Evolutionary conservation across 768 basidiomycete species (phyloP).

Genomic region (Candolleomyces efflorescens): DNA sequence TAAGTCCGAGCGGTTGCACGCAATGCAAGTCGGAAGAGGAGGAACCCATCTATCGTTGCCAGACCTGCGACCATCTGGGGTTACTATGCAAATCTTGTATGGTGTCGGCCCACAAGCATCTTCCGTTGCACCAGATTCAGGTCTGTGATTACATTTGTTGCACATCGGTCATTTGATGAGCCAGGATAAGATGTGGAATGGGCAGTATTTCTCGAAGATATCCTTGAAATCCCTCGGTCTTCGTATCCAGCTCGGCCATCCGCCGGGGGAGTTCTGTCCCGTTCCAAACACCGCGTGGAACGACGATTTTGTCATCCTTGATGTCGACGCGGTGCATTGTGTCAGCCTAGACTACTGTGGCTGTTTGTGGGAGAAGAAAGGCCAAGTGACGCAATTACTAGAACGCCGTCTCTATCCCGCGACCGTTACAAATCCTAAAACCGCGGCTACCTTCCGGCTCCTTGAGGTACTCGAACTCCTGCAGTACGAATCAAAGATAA

Average conservation of each 20-base stretch:
- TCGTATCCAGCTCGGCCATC: slow-evolving; percentile 23
- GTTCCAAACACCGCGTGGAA: slow-evolving; percentile 6
- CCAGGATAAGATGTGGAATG: neutral
- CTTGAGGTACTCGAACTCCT: neutral
- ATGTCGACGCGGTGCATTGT: slow-evolving; percentile 23
- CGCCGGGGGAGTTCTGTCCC: slow-evolving; percentile 9
- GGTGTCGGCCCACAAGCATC: neutral
- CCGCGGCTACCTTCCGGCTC: neutral
- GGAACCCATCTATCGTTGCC: neutral
- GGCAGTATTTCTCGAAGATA: slow-evolving; percentile 2
- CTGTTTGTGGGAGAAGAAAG: slow-evolving; percentile 13
- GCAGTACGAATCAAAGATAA: neutral
- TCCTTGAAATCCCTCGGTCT: slow-evolving; percentile 20
- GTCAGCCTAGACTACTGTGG: slow-evolving; percentile 28
- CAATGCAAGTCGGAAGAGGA: too few species aligned
- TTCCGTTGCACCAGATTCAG: neutral
- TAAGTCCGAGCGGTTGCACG: neutral
- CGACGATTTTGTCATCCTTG: slow-evolving; percentile 26
- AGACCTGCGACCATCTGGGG: neutral
- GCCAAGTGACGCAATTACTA: slow-evolving; percentile 17
- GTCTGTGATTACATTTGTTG: too few species aligned
- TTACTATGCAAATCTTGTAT: neutral
- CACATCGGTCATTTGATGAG: too few species aligned
- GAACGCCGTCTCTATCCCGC: slow-evolving; percentile 17
- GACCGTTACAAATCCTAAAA: slow-evolving; percentile 4